phyloP scores from a whole-genome alignment of 2,329 filamentous ascomycete genomes.

The Beauveria sp. region DNA sequence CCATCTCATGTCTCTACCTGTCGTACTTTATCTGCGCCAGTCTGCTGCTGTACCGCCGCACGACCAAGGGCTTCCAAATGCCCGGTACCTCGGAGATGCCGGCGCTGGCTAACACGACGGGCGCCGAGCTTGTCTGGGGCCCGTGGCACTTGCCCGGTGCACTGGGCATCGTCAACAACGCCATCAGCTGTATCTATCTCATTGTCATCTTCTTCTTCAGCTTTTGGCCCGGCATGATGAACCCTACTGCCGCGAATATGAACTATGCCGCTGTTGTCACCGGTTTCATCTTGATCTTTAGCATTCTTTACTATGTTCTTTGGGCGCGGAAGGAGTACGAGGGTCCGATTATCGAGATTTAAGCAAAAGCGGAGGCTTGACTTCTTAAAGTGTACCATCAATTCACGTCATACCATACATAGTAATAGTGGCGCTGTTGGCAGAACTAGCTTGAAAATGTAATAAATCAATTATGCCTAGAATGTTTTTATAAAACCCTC shows the following conservation, averaged over 20 bases:
- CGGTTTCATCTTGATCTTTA: conserved; percentile 29
- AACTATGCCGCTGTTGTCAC: conserved; percentile 8
- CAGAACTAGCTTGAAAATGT: not conserved
- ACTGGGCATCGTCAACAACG: conserved; percentile 46
- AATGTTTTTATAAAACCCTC: not conserved
- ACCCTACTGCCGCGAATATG: not conserved
- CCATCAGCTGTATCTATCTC: conserved; percentile 45
- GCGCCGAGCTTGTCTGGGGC: conserved; percentile 38
- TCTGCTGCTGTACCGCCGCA: conserved; percentile 24
- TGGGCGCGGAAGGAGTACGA: conserved; percentile 36
- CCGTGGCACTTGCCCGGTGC: conserved; percentile 46
- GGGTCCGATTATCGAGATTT: conserved; percentile 31
- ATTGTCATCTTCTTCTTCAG: conserved; percentile 49
- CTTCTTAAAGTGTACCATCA: not conserved
- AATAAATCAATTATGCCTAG: no score
- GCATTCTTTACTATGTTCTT: conserved; percentile 37
- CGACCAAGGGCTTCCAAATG: conserved; percentile 20
- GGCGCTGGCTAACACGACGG: conserved; percentile 22
- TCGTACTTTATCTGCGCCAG: conserved; percentile 25
- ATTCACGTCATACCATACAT: not conserved
- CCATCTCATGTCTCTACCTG: conserved; percentile 23
- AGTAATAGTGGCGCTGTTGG: not conserved
- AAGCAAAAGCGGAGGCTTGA: not conserved
- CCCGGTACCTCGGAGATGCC: conserved; percentile 19
- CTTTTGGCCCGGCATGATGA: conserved; percentile 34